These are phyloP conservation scores for Oryza glumipatula DNA, from an alignment of 176 grass and related monocot genomes.

Conservation along the genomic window DNA sequence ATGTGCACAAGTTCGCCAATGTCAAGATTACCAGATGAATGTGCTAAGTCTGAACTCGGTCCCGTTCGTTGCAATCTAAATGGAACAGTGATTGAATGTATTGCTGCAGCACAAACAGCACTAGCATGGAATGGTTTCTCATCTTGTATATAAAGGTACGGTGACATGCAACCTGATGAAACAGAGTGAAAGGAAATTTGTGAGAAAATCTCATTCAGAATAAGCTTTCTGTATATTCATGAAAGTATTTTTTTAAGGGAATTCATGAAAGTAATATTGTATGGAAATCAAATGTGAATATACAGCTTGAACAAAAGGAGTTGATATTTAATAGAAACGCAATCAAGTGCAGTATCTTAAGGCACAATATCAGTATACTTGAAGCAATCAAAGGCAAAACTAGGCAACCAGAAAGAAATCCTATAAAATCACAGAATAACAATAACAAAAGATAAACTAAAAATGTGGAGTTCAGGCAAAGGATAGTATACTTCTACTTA, in stretches of 20 bases:
- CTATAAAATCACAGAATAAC: not conserved
- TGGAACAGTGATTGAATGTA: conserved; percentile 77
- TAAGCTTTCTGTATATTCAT: not conserved
- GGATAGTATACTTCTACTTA: conserved; percentile 63
- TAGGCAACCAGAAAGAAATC: conserved; percentile 15
- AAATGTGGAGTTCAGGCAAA: conserved; percentile 5
- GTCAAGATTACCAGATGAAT: conserved; percentile 62
- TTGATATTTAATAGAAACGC: not conserved
- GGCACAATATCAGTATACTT: conserved; percentile 4
- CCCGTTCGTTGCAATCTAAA: conserved; percentile 56
- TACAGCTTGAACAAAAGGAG: not conserved
- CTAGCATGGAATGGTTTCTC: conserved; percentile 75
- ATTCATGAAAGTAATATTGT: not conserved
- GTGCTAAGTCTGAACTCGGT: conserved; percentile 39
- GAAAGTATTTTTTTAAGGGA: not conserved
- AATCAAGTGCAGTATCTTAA: conserved; percentile 7
- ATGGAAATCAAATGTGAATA: conserved; percentile 3
- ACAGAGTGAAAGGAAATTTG: not conserved
- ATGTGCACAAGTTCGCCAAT: conserved; percentile 74
- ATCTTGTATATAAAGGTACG: conserved; percentile 69
- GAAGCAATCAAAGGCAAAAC: conserved; percentile 18
- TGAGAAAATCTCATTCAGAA: conserved; percentile 12
- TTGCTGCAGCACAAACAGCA: conserved; percentile 81
- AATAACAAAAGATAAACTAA: not conserved
- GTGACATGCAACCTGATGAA: conserved; percentile 65